Percentiles rank a stretch among this genome's conserved stretches.
These are phyloP conservation scores for Physcia stellaris DNA, from an alignment of 495 filamentous ascomycete species.

Conservation along the genomic window DNA sequence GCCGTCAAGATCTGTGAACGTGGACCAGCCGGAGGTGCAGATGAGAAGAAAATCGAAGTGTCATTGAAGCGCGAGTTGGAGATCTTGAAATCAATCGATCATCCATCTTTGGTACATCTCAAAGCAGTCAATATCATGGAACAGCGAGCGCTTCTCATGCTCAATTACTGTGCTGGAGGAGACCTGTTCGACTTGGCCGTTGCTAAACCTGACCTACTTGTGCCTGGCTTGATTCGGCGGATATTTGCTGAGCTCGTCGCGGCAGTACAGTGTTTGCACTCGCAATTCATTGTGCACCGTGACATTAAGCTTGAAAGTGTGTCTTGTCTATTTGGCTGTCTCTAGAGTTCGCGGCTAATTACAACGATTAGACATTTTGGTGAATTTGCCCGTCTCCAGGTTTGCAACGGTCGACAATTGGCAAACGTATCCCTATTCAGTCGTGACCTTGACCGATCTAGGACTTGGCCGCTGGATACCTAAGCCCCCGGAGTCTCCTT, in stretches of 20 bases:
- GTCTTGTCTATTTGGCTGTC: constrained; percentile 18
- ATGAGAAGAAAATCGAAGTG: constrained; percentile 78
- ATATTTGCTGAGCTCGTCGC: constrained; percentile 82
- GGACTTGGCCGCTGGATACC: constrained; percentile 78
- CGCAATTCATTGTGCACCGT: constrained; percentile 75
- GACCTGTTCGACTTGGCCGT: constrained; percentile 90
- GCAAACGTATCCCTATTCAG: constrained; percentile 58
- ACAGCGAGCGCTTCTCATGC: constrained; percentile 65
- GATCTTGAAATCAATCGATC: constrained; percentile 71
- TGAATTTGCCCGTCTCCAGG: constrained; percentile 54
- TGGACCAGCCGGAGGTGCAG: constrained; percentile 80
- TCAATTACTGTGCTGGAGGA: constrained; percentile 86
- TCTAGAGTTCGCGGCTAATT: constrained; percentile 10
- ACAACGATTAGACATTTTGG: constrained; percentile 59
- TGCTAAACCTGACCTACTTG: constrained; percentile 45
- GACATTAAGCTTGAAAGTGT: constrained; percentile 97
- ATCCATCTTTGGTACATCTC: constrained; percentile 80
- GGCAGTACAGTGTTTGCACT: constrained; percentile 77
- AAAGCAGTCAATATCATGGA: constrained; percentile 77
- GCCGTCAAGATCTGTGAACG: constrained; percentile 93
- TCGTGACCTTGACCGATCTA: constrained; percentile 82
- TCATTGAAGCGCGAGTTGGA: constrained; percentile 89
- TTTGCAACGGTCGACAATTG: constrained; percentile 44
- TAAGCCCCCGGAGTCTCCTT: constrained; percentile 49
- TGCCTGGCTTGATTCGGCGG: constrained; percentile 56